phyloP scores from a whole-genome alignment of 2,329 filamentous ascomycete species.

The Colletotrichum horii region DNA sequence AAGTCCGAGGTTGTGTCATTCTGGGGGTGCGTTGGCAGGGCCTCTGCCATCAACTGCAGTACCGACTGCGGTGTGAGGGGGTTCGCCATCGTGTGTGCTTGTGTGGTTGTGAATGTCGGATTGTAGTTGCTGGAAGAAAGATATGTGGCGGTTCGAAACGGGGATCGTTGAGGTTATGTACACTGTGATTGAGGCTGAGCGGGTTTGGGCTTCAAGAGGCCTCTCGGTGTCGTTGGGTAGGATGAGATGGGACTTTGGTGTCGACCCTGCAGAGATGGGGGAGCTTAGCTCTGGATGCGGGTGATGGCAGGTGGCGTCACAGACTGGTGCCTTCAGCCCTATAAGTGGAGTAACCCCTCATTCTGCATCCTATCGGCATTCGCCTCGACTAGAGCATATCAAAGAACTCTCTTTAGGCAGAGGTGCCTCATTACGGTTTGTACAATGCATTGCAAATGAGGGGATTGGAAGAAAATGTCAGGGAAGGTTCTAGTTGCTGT shows the following conservation, averaged over 20 bases:
- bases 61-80: constrained; percentile 51
- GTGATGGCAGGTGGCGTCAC: constrained; percentile 13
- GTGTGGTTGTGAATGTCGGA: neutral
- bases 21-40: constrained; percentile 58
- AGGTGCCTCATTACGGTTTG: neutral
- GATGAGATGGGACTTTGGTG: neutral
- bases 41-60: constrained; percentile 63
- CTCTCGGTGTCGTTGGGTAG: neutral
- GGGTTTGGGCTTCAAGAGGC: neutral
- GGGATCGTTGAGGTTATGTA: neutral
- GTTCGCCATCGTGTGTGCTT: constrained; percentile 26
- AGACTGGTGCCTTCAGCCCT: constrained; percentile 25
- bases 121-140: neutral
- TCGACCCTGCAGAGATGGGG: neutral
- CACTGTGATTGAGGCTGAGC: neutral
- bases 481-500: neutral
- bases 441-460: neutral
- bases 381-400: neutral
- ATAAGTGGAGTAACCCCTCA: constrained; percentile 21
- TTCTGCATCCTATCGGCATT: neutral
- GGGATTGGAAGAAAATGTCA: neutral
- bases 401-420: neutral
- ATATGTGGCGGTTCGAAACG: neutral
- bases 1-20: constrained; percentile 65
- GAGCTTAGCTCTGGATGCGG: neutral